A percentile compares a stretch with the other conserved stretches of the same genome.
phyloP scores from a whole-genome alignment of 345 rosid species.

The Linum tenue region DNA sequence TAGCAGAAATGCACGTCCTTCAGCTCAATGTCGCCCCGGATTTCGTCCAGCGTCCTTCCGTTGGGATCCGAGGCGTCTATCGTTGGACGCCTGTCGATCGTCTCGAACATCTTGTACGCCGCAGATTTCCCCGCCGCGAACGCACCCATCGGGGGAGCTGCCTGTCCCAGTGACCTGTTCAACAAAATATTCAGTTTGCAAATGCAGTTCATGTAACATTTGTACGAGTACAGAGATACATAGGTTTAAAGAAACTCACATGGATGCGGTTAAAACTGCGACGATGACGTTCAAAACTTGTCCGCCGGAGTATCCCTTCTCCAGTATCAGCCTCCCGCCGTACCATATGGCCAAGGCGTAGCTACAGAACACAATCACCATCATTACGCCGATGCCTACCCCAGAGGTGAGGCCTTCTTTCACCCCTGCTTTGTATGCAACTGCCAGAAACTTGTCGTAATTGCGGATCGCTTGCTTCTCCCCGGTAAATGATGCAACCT shows the following conservation, averaged over 20 bases:
- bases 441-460: conserved; percentile 6
- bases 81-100: conserved; percentile 24
- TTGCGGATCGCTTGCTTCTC: conserved; percentile 1
- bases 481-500: conserved; percentile 10
- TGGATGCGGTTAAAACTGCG: conserved; percentile 7
- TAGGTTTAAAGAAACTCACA: background rate
- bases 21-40: conserved; percentile 32
- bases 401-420: background rate
- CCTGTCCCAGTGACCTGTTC: conserved; percentile 34
- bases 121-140: conserved; percentile 39
- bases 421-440: conserved; percentile 1
- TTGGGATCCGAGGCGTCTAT: conserved; percentile 25
- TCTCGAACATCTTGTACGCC: conserved; percentile 40
- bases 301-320: conserved; percentile 1
- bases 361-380: conserved; percentile 1
- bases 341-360: conserved; percentile 5
- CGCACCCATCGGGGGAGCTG: conserved; percentile 34
- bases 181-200: background rate
- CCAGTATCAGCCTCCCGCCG: conserved; percentile 7
- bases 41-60: conserved; percentile 23
- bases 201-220: background rate
- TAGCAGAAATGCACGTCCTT: conserved; percentile 32
- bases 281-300: conserved; percentile 7
- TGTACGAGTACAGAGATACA: background rate
- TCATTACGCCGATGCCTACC: conserved; percentile 1